Evolutionary conservation across 345 rosid species (phyloP).

Genomic region (Salix koriyanagi): DNA sequence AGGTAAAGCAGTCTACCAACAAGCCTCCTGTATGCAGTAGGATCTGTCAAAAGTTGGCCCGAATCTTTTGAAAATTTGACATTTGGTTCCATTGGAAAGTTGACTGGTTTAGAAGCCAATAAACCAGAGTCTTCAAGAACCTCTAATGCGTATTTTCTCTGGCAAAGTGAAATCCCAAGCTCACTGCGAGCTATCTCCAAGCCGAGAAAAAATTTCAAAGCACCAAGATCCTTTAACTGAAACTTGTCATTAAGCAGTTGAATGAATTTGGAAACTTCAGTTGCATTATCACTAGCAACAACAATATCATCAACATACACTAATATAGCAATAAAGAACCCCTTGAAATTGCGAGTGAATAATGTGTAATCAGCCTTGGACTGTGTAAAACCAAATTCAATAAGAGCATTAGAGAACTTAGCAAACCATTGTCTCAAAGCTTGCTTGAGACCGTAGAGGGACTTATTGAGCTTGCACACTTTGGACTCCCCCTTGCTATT

Average conservation of each 20-base stretch:
- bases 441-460: not conserved
- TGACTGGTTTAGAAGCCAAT: no score
- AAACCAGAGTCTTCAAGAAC: not conserved
- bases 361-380: not conserved
- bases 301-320: no score
- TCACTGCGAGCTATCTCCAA: not conserved
- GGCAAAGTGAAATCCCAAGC: not conserved
- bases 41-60: no score
- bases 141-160: not conserved
- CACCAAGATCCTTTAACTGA: conserved; percentile 5
- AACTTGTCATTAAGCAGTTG: not conserved
- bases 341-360: not conserved
- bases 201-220: not conserved
- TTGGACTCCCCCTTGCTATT: not conserved
- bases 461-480: not conserved
- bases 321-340: not conserved
- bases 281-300: not conserved
- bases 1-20: no score
- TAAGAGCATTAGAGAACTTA: not conserved
- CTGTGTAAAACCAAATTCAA: not conserved
- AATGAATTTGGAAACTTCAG: not conserved
- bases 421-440: not conserved
- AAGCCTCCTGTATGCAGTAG: no score
- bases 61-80: no score
- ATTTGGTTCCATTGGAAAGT: no score